Percentiles rank a stretch among this genome's conserved stretches.
Evolutionary conservation across 148 eudicot genomes (phyloP).

Genomic region (Selenicereus undatus): DNA sequence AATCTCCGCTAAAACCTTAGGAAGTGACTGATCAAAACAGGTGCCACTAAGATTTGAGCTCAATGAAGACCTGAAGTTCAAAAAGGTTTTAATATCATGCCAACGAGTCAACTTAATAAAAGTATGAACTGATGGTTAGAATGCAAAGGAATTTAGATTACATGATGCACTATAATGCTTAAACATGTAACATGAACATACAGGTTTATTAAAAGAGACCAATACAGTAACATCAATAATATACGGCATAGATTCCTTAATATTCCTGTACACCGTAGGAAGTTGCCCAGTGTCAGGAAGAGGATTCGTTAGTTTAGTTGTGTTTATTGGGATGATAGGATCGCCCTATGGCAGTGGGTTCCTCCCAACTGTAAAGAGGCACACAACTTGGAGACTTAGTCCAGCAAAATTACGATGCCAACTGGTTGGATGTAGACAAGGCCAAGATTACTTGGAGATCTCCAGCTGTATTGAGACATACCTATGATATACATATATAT

Average conservation of each 20-base stretch:
- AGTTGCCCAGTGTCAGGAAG: background rate
- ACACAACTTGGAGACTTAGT: slow-evolving; percentile 10
- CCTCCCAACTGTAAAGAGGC: slow-evolving; percentile 35
- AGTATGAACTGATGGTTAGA: background rate
- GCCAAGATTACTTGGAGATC: slow-evolving; percentile 24
- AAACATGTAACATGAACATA: too few species aligned
- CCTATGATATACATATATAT: background rate
- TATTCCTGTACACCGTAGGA: background rate
- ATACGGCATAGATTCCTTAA: background rate
- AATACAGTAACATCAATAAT: background rate
- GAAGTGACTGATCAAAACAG: too few species aligned
- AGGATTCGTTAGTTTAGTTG: slow-evolving; percentile 1
- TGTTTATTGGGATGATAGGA: slow-evolving; percentile 16
- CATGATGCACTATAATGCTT: too few species aligned
- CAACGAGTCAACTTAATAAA: background rate
- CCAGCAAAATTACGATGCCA: slow-evolving; percentile 28
- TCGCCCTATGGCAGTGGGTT: slow-evolving; percentile 24
- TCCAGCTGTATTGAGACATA: slow-evolving; percentile 5
- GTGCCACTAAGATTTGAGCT: background rate
- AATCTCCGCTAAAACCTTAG: too few species aligned
- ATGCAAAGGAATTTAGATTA: background rate
- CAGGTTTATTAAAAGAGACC: too few species aligned
- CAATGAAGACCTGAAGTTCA: background rate
- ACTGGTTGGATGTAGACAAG: slow-evolving; percentile 13
- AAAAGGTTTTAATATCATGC: background rate